A percentile compares a stretch with the other conserved stretches of the same genome.
These are phyloP conservation scores for Amaranthus hypochondriacus DNA, from an alignment of 148 eudicot genomes.

Conservation along the genomic window DNA sequence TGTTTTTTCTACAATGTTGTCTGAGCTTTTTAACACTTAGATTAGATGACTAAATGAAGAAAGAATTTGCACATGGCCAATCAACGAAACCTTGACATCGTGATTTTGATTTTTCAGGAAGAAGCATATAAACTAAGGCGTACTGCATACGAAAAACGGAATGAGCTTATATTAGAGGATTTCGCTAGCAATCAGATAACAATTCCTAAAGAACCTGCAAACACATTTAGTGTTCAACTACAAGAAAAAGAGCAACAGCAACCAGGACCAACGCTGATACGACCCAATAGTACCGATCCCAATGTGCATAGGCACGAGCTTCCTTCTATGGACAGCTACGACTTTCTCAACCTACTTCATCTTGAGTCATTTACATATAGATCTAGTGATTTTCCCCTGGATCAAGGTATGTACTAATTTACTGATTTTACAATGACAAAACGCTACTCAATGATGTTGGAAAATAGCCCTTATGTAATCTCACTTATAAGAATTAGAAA, in stretches of 20 bases:
- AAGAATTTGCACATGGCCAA: background rate
- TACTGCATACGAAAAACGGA: conserved; percentile 35
- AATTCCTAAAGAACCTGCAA: background rate
- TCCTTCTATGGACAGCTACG: no score
- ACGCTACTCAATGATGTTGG: no score
- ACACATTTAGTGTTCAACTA: background rate
- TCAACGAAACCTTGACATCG: background rate
- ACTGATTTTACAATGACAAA: no score
- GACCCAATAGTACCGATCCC: background rate
- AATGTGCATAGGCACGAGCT: background rate
- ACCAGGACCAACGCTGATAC: background rate
- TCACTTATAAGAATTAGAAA: no score
- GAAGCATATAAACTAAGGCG: conserved; percentile 37
- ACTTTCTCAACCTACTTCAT: no score
- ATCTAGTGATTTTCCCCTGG: no score
- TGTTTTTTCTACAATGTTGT: background rate
- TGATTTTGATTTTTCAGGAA: conserved; percentile 30
- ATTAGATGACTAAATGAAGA: no score
- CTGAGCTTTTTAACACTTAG: background rate
- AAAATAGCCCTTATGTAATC: no score
- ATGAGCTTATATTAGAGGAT: conserved; percentile 17
- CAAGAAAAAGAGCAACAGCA: background rate
- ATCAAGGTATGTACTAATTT: no score
- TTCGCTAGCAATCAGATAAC: conserved; percentile 16
- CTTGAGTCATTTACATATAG: no score